A percentile compares a stretch with the other conserved stretches of the same genome.
Conservation (phyloP, 371 early-diverging fungal species). For the Actinomortierella ambigua region DNA sequence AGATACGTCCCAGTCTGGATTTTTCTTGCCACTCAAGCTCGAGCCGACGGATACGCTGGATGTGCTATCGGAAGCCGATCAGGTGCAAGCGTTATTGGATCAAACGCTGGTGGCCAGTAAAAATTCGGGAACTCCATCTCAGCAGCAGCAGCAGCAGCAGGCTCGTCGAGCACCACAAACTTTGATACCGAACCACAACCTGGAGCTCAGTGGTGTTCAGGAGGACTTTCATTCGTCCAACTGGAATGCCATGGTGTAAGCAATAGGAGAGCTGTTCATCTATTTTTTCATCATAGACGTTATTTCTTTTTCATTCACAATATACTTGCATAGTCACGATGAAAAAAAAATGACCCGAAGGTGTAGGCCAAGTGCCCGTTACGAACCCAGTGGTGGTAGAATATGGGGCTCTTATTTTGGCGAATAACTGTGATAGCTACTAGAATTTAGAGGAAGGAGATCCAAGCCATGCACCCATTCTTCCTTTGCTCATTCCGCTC, state of each 20-base stretch:
- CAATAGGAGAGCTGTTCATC: too few species aligned
- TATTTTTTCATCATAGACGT: too few species aligned
- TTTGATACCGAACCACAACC: conserved; percentile 13
- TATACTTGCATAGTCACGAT: too few species aligned
- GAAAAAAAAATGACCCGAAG: too few species aligned
- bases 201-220: conserved; percentile 34
- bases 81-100: conserved; percentile 41
- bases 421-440: too few species aligned
- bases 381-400: too few species aligned
- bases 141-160: conserved; percentile 9
- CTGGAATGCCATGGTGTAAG: conserved; percentile 38
- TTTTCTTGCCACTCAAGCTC: conserved; percentile 33
- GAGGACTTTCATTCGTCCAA: conserved; percentile 26
- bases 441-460: too few species aligned
- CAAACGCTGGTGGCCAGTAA: conserved; percentile 29
- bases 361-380: too few species aligned
- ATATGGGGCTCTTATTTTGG: too few species aligned
- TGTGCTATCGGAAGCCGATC: conserved; percentile 36
- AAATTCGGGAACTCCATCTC: conserved; percentile 4
- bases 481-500: too few species aligned
- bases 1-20: conserved; percentile 11
- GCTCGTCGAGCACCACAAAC: conserved; percentile 11
- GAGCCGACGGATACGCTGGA: conserved; percentile 34
- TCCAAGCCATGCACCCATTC: too few species aligned
- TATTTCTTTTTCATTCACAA: too few species aligned